Conservation (phyloP, 768 basidiomycete species). For the Kockovaella imperatae region DNA sequence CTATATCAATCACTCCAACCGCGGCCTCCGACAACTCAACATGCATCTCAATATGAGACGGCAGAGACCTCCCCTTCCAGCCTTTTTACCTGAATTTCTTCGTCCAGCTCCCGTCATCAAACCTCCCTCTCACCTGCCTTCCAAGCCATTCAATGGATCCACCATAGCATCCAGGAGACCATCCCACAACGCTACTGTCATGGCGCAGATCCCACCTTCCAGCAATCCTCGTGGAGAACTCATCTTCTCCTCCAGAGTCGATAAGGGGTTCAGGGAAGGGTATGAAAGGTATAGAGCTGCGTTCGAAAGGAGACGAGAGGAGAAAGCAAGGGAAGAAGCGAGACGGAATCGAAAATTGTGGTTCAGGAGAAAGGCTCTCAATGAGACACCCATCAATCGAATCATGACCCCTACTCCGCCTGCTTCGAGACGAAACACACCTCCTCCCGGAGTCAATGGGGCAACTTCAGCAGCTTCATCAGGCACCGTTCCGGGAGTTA, state of each 20-base stretch:
- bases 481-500: neutral
- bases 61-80: slow-evolving; percentile 43
- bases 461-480: neutral
- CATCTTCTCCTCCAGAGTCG: slow-evolving; percentile 86
- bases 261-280: slow-evolving; percentile 69
- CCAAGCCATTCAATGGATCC: slow-evolving; percentile 35
- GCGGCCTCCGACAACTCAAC: slow-evolving; percentile 82
- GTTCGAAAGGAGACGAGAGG: slow-evolving; percentile 72
- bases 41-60: slow-evolving; percentile 93
- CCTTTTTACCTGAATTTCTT: slow-evolving; percentile 14
- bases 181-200: slow-evolving; percentile 44
- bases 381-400: neutral
- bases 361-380: slow-evolving; percentile 3
- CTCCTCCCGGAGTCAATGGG: slow-evolving; percentile 8
- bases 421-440: slow-evolving; percentile 18
- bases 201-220: slow-evolving; percentile 79
- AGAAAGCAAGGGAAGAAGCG: slow-evolving; percentile 41
- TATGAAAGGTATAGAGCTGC: slow-evolving; percentile 86
- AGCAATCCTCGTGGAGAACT: slow-evolving; percentile 89
- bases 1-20: slow-evolving; percentile 93
- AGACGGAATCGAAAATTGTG: slow-evolving; percentile 2
- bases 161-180: slow-evolving; percentile 38
- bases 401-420: slow-evolving; percentile 20
- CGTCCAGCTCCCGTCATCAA: slow-evolving; percentile 42
- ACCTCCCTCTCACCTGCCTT: slow-evolving; percentile 48